These are phyloP conservation scores for Suhomyces sp. DNA, from an alignment of 805 yeast species.

Conservation along the genomic window DNA sequence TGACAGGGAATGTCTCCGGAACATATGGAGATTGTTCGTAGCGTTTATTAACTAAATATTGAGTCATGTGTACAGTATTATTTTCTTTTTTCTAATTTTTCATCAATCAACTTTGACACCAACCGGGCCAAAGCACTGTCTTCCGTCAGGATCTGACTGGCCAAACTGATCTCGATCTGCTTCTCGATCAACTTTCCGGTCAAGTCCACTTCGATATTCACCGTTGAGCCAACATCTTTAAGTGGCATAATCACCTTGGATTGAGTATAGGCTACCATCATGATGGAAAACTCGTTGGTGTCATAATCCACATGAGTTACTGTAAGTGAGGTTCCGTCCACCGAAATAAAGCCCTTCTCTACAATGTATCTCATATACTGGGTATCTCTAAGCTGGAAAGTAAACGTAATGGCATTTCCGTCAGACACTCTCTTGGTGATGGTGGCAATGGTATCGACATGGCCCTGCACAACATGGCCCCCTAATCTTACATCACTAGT, in stretches of 20 bases:
- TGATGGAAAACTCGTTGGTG: slow-evolving; percentile 62
- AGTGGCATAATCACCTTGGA: slow-evolving; percentile 68
- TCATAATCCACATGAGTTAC: slow-evolving; percentile 72
- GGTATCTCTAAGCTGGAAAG: slow-evolving; percentile 66
- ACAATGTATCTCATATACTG: slow-evolving; percentile 72
- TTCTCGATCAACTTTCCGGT: slow-evolving; percentile 89
- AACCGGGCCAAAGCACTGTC: slow-evolving; percentile 49
- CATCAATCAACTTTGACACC: slow-evolving; percentile 36
- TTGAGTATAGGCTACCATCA: slow-evolving; percentile 92
- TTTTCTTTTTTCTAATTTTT: slow-evolving; percentile 16
- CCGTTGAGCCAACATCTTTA: slow-evolving; percentile 59
- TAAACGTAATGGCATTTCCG: slow-evolving; percentile 72
- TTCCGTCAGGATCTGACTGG: slow-evolving; percentile 49
- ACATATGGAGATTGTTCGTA: too few relatives aligned
- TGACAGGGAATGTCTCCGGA: too few relatives aligned
- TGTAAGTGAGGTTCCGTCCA: slow-evolving; percentile 93
- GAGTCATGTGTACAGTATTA: not conserved
- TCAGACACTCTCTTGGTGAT: slow-evolving; percentile 56
- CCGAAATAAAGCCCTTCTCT: slow-evolving; percentile 88
- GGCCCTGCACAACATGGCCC: slow-evolving; percentile 98
- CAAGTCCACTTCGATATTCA: slow-evolving; percentile 92
- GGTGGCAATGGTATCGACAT: slow-evolving; percentile 83
- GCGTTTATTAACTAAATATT: not conserved
- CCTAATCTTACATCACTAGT: slow-evolving; percentile 83
- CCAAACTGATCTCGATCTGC: slow-evolving; percentile 63